phyloP scores from a whole-genome alignment of 2,329 filamentous ascomycete genomes.

The Hirsutella thompsonii region DNA sequence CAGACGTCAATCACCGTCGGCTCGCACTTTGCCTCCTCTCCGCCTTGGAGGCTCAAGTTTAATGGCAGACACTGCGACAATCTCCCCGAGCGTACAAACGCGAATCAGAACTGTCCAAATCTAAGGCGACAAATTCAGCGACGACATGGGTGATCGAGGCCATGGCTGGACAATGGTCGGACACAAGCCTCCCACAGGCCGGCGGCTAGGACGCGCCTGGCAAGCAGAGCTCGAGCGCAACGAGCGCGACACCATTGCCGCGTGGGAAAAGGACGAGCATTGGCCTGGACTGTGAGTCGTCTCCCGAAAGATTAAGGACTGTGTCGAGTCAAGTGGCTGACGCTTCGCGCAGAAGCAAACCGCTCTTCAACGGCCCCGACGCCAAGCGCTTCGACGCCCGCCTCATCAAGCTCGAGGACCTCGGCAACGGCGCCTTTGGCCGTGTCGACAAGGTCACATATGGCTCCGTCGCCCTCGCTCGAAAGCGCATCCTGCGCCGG shows the following conservation, averaged over 20 bases:
- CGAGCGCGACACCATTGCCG: slow-evolving; percentile 16
- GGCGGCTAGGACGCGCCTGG: slow-evolving; percentile 10
- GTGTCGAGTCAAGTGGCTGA: background rate
- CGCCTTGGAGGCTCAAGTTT: too few species aligned
- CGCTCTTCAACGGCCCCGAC: slow-evolving; percentile 15
- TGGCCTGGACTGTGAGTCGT: slow-evolving; percentile 20
- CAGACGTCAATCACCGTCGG: background rate
- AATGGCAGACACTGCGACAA: too few species aligned
- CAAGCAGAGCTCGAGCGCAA: slow-evolving; percentile 16
- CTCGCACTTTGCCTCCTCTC: too few species aligned
- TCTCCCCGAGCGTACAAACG: too few species aligned
- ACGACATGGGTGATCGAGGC: slow-evolving; percentile 15
- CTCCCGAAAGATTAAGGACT: background rate
- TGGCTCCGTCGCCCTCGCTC: slow-evolving; percentile 27
- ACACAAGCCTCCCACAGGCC: slow-evolving; percentile 10
- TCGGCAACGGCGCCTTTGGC: slow-evolving; percentile 30
- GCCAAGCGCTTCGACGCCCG: slow-evolving; percentile 21
- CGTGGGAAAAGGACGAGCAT: slow-evolving; percentile 18
- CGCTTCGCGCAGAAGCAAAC: slow-evolving; percentile 13
- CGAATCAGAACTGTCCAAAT: too few species aligned
- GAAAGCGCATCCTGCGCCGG: slow-evolving; percentile 27
- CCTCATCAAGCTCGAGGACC: slow-evolving; percentile 17
- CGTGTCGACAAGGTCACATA: slow-evolving; percentile 29
- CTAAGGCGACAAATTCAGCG: background rate
- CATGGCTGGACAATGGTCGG: slow-evolving; percentile 20